Evolutionary conservation across 306 rosid species (phyloP), one percentile per base, ranked within the genome.

Genomic region (Gynostemma pentaphyllum): DNA sequence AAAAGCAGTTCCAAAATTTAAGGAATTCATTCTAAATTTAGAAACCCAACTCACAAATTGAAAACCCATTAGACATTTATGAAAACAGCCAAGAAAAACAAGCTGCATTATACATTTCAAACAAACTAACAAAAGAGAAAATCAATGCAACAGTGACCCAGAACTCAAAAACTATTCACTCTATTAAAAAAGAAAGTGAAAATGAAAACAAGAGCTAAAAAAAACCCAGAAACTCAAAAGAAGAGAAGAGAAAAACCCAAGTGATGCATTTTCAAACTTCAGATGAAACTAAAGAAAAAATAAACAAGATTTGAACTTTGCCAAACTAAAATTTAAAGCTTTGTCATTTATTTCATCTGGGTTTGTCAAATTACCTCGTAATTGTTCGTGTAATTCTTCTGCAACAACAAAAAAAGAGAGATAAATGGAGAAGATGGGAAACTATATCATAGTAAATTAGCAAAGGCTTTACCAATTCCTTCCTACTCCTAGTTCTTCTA

Each of bases 341-440:
- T 22, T 14, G 48, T 19, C 65, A 60, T 60, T 60, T 60, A 46
- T 60, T 22, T 27, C 47, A 36, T 60, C 42, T 60, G 65, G 18
- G 32, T 60, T 7, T 8, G 32, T 21, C 30, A n/a, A 30, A 46
- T 60, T 60, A 60, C 65, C 65, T 60, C 14, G 48, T 28, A 29
- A 21, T 60, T 57, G 12, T 23, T 39, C 14, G 44, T 39, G 14
- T 7, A 39, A 8, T 39, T 39, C 44, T 39, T 39, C 44, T 39
- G 44, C 44, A 39, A 9, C 44, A 9, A 14, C 8, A 14, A 39
- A 8, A 9, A 14, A 9, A 10, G 9, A 2, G 11, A 7, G 44
- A 39, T 2, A 7, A 14, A 5, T 39, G 44, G 16, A 42, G 11
- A 14, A 4, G 44, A 6, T 12, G 46, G 18, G 32, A 7, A 32